Evolutionary conservation across 1,139 yeast species (phyloP).

Genomic region (Kodamaea derodonti): DNA sequence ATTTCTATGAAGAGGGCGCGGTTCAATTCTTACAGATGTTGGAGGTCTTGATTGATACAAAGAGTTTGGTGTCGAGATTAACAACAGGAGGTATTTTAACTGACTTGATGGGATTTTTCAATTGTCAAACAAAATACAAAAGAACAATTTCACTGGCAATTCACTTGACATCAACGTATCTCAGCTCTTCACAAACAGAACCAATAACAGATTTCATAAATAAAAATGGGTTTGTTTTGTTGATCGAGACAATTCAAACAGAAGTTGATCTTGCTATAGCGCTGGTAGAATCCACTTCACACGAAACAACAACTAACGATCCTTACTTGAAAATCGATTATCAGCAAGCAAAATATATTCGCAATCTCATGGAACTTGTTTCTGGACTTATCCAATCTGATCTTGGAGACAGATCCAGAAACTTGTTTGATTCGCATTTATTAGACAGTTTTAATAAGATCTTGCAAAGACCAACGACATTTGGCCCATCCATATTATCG

Average conservation of each 20-base stretch:
- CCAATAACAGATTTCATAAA: slow-evolving; percentile 2
- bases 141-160: slow-evolving; percentile 65
- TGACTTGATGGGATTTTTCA: slow-evolving; percentile 60
- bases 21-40: slow-evolving; percentile 55
- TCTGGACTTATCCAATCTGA: slow-evolving; percentile 65
- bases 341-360: slow-evolving; percentile 59
- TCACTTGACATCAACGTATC: slow-evolving; percentile 55
- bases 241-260: slow-evolving; percentile 59
- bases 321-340: slow-evolving; percentile 61
- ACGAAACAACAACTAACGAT: neutral
- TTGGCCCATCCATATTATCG: slow-evolving; percentile 70
- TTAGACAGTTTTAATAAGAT: slow-evolving; percentile 59
- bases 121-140: slow-evolving; percentile 47
- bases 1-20: slow-evolving; percentile 44
- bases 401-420: slow-evolving; percentile 80
- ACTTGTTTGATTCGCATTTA: slow-evolving; percentile 79
- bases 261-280: slow-evolving; percentile 50
- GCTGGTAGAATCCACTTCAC: neutral
- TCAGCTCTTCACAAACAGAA: slow-evolving; percentile 14
- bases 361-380: slow-evolving; percentile 58
- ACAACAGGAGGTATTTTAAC: slow-evolving; percentile 69
- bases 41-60: slow-evolving; percentile 54
- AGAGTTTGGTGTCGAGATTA: slow-evolving; percentile 43
- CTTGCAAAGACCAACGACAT: slow-evolving; percentile 51
- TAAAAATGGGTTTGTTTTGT: slow-evolving; percentile 57